A percentile compares a stretch with the other conserved stretches of the same genome.
Conservation (phyloP, 2,329 filamentous ascomycete genomes). For the Botrytis hyacinthi region DNA sequence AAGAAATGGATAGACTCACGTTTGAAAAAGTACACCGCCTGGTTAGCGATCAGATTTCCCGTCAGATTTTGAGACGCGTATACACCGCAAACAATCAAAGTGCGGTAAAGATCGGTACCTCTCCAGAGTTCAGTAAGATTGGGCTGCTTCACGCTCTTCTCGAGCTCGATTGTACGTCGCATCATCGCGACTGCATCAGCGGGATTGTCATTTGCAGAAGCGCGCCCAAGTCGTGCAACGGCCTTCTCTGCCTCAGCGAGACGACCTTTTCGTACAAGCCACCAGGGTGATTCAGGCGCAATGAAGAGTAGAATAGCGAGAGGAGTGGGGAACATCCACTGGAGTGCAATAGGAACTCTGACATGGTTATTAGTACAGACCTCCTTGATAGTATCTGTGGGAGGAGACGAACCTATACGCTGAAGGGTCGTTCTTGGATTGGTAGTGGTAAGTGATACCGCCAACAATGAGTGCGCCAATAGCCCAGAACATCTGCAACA, state of each 20-base stretch:
- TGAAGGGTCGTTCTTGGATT: not conserved
- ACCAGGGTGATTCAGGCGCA: not conserved
- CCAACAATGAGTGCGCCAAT: not conserved
- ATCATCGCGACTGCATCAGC: not conserved
- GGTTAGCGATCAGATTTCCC: not conserved
- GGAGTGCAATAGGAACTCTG: not conserved
- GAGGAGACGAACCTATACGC: not conserved
- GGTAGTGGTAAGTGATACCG: not conserved
- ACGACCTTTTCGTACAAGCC: not conserved
- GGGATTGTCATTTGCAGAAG: not conserved
- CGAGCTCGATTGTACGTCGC: not conserved
- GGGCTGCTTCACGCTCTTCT: not conserved
- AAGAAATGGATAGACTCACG: not conserved
- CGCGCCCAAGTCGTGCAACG: not conserved
- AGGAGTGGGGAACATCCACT: not conserved
- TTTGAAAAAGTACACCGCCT: not conserved
- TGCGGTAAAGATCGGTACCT: not conserved
- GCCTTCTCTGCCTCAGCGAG: not conserved
- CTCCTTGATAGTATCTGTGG: not conserved
- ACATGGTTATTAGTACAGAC: not conserved
- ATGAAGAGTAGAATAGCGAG: not conserved
- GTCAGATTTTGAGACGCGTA: not conserved
- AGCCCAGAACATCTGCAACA: not conserved
- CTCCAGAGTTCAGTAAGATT: not conserved
- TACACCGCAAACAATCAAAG: not conserved